Percentiles rank a stretch among this genome's conserved stretches.
Conservation (phyloP, 2,329 filamentous ascomycete species). For the Colletotrichum liriopes region DNA sequence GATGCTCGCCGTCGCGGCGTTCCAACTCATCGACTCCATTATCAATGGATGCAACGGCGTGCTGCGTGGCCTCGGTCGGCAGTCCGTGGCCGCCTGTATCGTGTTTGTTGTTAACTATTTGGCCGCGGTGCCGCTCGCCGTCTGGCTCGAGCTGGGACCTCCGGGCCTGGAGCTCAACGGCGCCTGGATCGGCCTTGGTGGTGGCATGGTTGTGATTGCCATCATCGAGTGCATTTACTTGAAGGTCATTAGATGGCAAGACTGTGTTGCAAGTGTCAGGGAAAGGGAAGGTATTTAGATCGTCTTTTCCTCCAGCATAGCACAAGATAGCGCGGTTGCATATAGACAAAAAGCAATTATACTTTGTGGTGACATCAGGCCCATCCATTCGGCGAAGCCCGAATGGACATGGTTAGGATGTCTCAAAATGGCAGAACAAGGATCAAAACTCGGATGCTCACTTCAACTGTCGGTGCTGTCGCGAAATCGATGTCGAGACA, state of each 20-base stretch:
- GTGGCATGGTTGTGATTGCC: slow-evolving; percentile 52
- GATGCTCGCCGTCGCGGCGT: slow-evolving; percentile 52
- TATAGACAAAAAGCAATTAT: slow-evolving; percentile 10
- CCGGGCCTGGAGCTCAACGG: slow-evolving; percentile 52
- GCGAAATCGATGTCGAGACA: not conserved
- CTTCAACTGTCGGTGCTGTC: not conserved
- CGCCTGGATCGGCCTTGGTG: slow-evolving; percentile 54
- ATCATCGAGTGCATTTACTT: slow-evolving; percentile 53
- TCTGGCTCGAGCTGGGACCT: slow-evolving; percentile 56
- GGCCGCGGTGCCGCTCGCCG: slow-evolving; percentile 55
- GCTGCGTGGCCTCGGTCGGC: slow-evolving; percentile 57
- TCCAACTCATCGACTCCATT: slow-evolving; percentile 55
- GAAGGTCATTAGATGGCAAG: slow-evolving; percentile 49
- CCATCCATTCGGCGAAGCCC: not conserved
- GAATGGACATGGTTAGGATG: not conserved
- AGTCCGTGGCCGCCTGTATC: slow-evolving; percentile 55
- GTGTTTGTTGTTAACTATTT: slow-evolving; percentile 56
- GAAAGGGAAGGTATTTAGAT: slow-evolving; percentile 46
- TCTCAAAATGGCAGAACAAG: not conserved
- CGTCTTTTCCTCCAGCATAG: not conserved
- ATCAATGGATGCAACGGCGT: slow-evolving; percentile 56
- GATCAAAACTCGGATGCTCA: too few relatives aligned
- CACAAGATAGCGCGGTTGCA: slow-evolving; percentile 16
- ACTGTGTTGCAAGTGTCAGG: slow-evolving; percentile 52
- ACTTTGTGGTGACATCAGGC: not conserved